These are phyloP conservation scores for Globisporangium acanthophoron DNA, from an alignment of 352 stramenopile genomes.

Conservation along the genomic window DNA sequence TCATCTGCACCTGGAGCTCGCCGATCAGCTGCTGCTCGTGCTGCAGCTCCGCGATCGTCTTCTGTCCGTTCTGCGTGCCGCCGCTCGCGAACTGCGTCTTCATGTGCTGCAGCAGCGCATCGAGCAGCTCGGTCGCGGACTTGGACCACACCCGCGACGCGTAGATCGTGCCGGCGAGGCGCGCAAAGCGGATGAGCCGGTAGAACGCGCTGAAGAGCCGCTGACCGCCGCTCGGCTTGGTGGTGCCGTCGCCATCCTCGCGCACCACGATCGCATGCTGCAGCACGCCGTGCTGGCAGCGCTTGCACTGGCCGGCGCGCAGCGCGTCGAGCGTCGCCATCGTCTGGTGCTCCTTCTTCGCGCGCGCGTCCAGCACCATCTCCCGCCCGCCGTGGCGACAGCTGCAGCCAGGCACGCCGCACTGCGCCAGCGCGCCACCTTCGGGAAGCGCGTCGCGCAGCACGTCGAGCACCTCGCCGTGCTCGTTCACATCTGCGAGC, in stretches of 20 bases:
- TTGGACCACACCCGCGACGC: conserved; percentile 60
- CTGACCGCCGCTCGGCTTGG: conserved; percentile 45
- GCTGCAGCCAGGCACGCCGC: conserved; percentile 57
- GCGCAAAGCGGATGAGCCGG: conserved; percentile 47
- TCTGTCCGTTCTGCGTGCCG: conserved; percentile 65
- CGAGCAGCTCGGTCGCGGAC: conserved; percentile 41
- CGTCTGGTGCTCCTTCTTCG: conserved; percentile 18
- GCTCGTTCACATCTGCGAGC: conserved; percentile 21
- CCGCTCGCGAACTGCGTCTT: conserved; percentile 45
- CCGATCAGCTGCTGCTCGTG: conserved; percentile 53
- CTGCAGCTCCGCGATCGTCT: conserved; percentile 37
- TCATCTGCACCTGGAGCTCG: conserved; percentile 42
- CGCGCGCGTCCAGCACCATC: conserved; percentile 18
- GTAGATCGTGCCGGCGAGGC: conserved; percentile 48
- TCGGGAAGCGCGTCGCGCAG: conserved; percentile 54
- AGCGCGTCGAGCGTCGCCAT: conserved; percentile 24
- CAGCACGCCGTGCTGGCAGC: conserved; percentile 65
- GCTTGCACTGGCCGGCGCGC: conserved; percentile 34
- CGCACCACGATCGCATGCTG: conserved; percentile 50
- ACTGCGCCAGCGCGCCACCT: conserved; percentile 36
- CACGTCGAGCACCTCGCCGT: conserved; percentile 32
- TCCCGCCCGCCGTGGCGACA: conserved; percentile 42
- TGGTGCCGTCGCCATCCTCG: conserved; percentile 24
- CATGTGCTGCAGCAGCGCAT: conserved; percentile 37
- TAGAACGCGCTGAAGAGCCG: conserved; percentile 54